Base-by-base conservation (phyloP, 306 rosid species). In the Quercus agrifolia region DNA sequence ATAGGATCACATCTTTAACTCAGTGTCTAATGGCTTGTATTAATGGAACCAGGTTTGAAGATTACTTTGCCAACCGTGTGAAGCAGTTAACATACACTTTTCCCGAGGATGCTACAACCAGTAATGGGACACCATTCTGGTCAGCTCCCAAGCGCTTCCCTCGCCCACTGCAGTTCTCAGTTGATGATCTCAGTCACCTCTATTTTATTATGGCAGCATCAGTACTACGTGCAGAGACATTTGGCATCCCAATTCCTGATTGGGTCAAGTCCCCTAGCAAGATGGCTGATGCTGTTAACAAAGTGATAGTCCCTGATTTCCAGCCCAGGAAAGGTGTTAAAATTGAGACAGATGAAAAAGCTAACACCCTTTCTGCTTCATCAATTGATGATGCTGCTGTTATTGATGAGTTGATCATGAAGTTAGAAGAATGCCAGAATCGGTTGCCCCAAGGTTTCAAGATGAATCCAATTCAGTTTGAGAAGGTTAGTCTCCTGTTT, bases 121-220 rank as follows among this genome's bases (percentile, higher is more conserved):
- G 99, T 82, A 95, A 90, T 21, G 99, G 99, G 71, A 89, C 91
- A 63, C 96, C 96, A 25, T 95, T 95, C 87, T 95, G 99, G 99
- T 95, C 99, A 57, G 99, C 99, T 44, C 99, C 99, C 4, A 95
- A 95, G 83, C 85, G 99, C 68, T 95, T 92, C 79, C 99, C 99
- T 73, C 98, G 19, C 62, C 93, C 99, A 6, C 83, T 92, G 71
- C 88, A 84, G 90, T 95, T 93, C 85, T 92, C 98, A 74, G n/a
- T 88, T 44, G 79, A 90, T 77, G 99, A 95, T 86, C 77, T 55
- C 0, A 87, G 93, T 73, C 96, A 93, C 85, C 91, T 95, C 30
- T 92, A 91, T 72, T 95, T 85, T 91, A 77, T 89, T 71, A 83
- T 88, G 92, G 96, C 98, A 75, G 97, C 88, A 62, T 84, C 97